Evolutionary conservation across 1,284 basidiomycete genomes (phyloP).

Genomic region (Ganoderma boninense): DNA sequence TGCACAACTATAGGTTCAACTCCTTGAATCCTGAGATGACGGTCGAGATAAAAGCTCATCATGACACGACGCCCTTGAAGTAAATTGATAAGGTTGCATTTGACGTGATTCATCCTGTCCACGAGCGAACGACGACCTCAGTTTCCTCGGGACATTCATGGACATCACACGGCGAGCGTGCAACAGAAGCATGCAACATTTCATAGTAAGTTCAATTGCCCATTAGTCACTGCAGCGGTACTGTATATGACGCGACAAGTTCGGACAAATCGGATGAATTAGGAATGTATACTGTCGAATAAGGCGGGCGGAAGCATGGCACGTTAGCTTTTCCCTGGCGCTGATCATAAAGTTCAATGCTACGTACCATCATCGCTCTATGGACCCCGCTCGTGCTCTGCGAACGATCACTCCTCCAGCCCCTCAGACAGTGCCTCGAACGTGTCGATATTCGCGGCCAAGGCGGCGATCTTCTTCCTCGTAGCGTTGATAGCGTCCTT

Average conservation of each 20-base stretch:
- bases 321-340: neutral
- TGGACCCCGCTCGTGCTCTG: neutral
- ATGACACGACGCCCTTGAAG: too few species aligned
- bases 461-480: constrained; percentile 15
- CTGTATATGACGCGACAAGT: neutral
- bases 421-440: constrained; percentile 24
- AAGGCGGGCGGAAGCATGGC: too few species aligned
- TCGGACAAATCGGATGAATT: neutral
- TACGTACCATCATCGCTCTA: neutral
- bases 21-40: neutral
- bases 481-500: constrained; percentile 17
- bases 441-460: constrained; percentile 7
- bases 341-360: neutral
- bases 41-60: too few species aligned
- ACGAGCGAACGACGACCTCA: neutral
- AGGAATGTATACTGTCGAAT: neutral
- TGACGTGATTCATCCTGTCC: neutral
- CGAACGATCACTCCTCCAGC: neutral
- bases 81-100: neutral
- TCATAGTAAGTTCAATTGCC: neutral
- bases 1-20: neutral
- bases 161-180: neutral
- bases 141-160: neutral
- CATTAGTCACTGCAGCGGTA: neutral
- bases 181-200: neutral